Evolutionary conservation across 2,329 filamentous ascomycete species (phyloP), one percentile per base, ranked within the genome.

Genomic region (Aspergillus sp.): DNA sequence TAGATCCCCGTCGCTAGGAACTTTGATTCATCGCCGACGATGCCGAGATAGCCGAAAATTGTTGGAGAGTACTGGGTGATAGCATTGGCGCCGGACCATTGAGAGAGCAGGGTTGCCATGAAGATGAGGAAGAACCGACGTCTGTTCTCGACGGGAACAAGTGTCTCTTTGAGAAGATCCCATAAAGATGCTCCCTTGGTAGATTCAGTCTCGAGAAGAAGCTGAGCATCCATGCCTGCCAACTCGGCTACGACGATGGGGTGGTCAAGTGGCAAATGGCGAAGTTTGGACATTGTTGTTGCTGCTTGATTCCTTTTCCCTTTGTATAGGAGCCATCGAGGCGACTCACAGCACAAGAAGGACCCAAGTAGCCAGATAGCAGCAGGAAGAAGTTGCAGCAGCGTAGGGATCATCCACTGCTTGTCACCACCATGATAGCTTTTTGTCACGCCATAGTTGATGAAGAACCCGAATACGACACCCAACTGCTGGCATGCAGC

Each of bases 41-140:
- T 50, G 1, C 73, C 74, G 4, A 76, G 56, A 9, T 78, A 56
- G 0, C 60, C 67, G 33, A 79, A 56, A 35, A 79, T 73, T 1
- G 75, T 70, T 0, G 78, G 66, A 5, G 78, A 61, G 54, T 80
- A 76, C 11, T 70, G 62, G 0, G 75, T 76, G 44, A 80, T 72
- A 1, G 69, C 66, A 58, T 76, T 75, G 16, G 74, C 75, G 4
- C 76, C 74, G 0, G 73, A 75, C 43, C 78, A 67, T 57, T 80
- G 73, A 0, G 76, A 68, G 32, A 78, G 64, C 0, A 66, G 64
- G 19, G 73, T 76, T 0, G 69, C 69, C 17, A 74, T 53, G 4
- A 75, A 59, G 8, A 63, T 58, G 32, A 76, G 72, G 50, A 73
- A 71, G 13, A 73, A 61, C 3, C 74, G 69, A 16, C 73, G 70